phyloP scores from a whole-genome alignment of 2,329 filamentous ascomycete genomes.

The Colletotrichum sublineola region DNA sequence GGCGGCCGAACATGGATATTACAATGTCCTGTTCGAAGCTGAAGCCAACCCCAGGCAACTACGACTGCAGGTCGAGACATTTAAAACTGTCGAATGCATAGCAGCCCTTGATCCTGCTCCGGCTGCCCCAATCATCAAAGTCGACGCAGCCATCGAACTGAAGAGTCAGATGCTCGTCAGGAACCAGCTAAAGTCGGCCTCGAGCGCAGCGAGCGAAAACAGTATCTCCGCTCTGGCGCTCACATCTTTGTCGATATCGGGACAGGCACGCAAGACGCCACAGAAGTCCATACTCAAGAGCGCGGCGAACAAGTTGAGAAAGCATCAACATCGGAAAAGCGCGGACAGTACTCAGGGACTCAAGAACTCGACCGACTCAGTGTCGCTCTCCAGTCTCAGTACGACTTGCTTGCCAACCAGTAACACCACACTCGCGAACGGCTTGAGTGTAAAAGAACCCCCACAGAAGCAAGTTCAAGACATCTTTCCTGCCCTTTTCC shows the following conservation, averaged over 20 bases:
- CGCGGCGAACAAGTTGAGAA: background rate
- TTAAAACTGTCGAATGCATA: background rate
- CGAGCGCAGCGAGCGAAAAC: background rate
- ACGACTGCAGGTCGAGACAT: background rate
- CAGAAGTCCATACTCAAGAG: background rate
- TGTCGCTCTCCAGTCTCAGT: background rate
- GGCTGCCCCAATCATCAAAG: background rate
- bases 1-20: background rate
- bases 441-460: background rate
- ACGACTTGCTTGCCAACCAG: background rate
- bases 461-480: background rate
- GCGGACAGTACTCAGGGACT: background rate
- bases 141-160: background rate
- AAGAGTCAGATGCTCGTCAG: background rate
- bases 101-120: background rate
- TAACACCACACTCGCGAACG: background rate
- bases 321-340: background rate
- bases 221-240: background rate
- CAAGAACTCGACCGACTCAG: background rate
- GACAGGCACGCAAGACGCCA: background rate
- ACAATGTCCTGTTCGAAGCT: background rate
- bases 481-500: background rate
- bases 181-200: background rate
- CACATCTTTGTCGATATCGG: background rate
- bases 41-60: background rate